Evolutionary conservation across 2,329 filamentous ascomycete species (phyloP), one percentile per base, ranked within the genome.

Genomic region (Xylaria digitata): DNA sequence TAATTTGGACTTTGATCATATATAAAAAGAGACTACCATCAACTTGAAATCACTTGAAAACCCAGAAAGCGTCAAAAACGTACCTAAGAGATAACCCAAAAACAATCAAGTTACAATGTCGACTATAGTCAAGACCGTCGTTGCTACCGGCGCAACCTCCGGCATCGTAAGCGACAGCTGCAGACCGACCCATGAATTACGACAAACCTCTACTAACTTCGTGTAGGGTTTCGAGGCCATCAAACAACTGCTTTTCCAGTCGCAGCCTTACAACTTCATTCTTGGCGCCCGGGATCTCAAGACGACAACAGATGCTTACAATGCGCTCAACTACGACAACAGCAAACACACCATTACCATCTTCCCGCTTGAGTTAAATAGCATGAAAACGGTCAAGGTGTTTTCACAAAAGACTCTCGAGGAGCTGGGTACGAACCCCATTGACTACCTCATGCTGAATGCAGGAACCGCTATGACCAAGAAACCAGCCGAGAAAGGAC

Each of bases 141-240:
- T 86, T 17, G 84, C 84, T 5, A 86, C 84, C 0, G 84, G 84
- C 30, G 79, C 79, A 53, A 82, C 83, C 8, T 85, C 83, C 2
- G 84, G 84, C 54, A 71, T 86, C 54, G 84, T 85, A 77, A 66
- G 80, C 9, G 15, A 49, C 37, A 37, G 30, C 46, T 19, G 9
- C 52, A 40, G n/a, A 13, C 40, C 15, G 17, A 8, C 50, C 57
- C 61, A 62, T 52, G 30, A 63, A 60, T 58, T 50, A 61, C 30
- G 37, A 61, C 34, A 17, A 49, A 26, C 52, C 55, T 21, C 61
- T 19, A 32, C 19, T 52, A 30, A 19, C 37, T n/a, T 15, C 56
- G 11, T 45, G n/a, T 42, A 86, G 84, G 84, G 85, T 13, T 83
- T 87, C 60, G 84, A 87, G 71, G 79, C 80, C n/a, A 77, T 86